Base-by-base conservation (phyloP, 805 yeast species). In the Hanseniaspora guilliermondii region DNA sequence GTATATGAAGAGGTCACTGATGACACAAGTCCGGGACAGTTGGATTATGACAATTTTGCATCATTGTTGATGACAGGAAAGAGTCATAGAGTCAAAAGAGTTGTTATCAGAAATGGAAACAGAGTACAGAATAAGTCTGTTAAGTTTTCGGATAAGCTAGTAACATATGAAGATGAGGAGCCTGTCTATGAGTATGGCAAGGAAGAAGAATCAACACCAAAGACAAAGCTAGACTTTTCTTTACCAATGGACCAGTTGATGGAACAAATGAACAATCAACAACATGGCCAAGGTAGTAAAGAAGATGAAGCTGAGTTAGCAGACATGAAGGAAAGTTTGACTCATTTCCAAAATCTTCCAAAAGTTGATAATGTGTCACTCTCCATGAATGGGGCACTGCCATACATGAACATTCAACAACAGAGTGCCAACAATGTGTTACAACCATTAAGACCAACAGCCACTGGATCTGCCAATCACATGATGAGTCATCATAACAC, bases 31-130 rank as follows among this genome's bases (percentile, higher is more conserved):
- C 61, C 60, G 49, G 61, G 60, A 9, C 57, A 58, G 17, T 74
- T 87, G 24, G 96, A 89, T 64, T 71, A 89, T 60, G 96, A 89
- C 65, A 79, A 87, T 32, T 89, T 89, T 66, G 85, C 95, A 17
- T 82, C 84, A 58, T 80, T 89, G 62, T 73, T 87, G 61, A 69
- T 89, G 60, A 87, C 96, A 0, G 96, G 96, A 2, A 79, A 82
- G 59, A 70, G 85, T 38, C 64, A 58, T 60, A 67, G 59, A 64
- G 65, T 61, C 58, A 67, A 65, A 59, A 65, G 63, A 61, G 64
- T 55, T 47, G 62, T 64, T 59, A 49, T 63, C 57, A 56, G 66
- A 65, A 62, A 57, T 5, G 71, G 68, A 56, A 70, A 70, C 53
- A 74, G 73, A 60, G 70, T 70, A 37, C 69, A 69, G 56, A 65